Base-by-base conservation (phyloP, 257 asterid genomes). In the Parsonsia alboflavescens region DNA sequence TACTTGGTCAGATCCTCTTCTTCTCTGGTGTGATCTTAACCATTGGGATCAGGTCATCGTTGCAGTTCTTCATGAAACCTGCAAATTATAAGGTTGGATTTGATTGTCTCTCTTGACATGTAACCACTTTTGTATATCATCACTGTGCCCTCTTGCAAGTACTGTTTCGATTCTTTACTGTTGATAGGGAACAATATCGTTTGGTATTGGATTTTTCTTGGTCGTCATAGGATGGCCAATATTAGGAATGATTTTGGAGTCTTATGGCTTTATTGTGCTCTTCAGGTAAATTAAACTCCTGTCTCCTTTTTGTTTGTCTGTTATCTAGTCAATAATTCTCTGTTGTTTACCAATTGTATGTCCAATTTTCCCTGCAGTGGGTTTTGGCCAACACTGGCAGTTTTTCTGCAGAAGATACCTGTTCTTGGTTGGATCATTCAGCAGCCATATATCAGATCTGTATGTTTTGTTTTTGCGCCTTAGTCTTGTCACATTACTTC, bases 321-420 rank as follows among this genome's bases (percentile, higher is more conserved):
- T 63, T 22, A 49, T 79, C 54, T n/a, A 73, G 39, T 81, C 53
- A 66, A 49, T 22, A 56, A 73, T 59, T 57, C 16, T 62, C 57
- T 59, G 72, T 63, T 80, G 49, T 75, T 74, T 45, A 77, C 74
- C 59, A 45, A 76, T 68, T 70, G 30, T 49, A 67, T 54, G 9
- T 53, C 39, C 26, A 1, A 30, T 30, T 17, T 28, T 8, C 26
- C 70, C 28, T 84, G 88, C 97, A 94, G 99, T 86, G 99, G 99
- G 36, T 94, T 94, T 87, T 94, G 97, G 99, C 99, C 99, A 10
- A 92, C 97, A 57, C 83, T 92, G 80, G 86, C 95, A 76, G 99
- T 94, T 73, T 94, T 92, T 65, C 82, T 94, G 84, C 97, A 92
- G 78, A 94, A 88, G 95, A 89, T 94, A 72, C 99, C 99, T 74